Evolutionary conservation across 352 stramenopile genomes (phyloP), one percentile per base, ranked within the genome.

Genomic region (Phytophthora europaea): DNA sequence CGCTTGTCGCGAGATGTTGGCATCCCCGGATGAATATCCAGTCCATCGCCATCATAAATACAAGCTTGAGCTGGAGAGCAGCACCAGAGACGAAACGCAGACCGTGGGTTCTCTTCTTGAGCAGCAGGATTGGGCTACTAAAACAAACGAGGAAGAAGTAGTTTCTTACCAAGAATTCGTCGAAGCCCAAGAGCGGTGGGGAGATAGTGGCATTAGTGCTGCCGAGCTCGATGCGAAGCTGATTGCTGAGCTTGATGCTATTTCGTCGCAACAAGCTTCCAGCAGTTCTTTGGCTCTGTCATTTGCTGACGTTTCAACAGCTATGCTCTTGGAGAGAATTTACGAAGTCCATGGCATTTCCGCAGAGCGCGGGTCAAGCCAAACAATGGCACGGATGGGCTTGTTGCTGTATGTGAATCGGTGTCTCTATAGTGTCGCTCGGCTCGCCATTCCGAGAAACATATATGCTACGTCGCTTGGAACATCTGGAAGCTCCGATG

Each of bases 371-470:
- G 34, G 16, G 13, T 59, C 47, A 2, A 58, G 40, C 1, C 60
- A 70, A 36, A 69, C 74, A n/a, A 28, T 89, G 0, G 65, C 70
- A 51, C 76, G 83, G 0, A 74, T 89, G 15, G 64, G 72, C 15
- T 28, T 85, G 26, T 63, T 92, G 10, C 50, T 91, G 31, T 61
- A 80, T 18, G 45, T 89, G 10, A 92, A 92, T 36, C 75, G 76
- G 7, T 82, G 75, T 53, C 52, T 86, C 5, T 87, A 79, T 45
- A 76, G 67, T 47, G 59, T 80, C 9, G 50, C 82, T 55, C 85
- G 81, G 1, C 36, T 90, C 31, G 61, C 81, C 4, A 58, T 90
- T 3, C 20, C 73, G 18, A 65, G 65, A 70, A 78, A 78, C 22
- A 54, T 45, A 4, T 75, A 73, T 40, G 73, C 70, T 22, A 75